phyloP scores from a whole-genome alignment of 1,139 yeast species.

The Yamadazyma atmosphaerica region DNA sequence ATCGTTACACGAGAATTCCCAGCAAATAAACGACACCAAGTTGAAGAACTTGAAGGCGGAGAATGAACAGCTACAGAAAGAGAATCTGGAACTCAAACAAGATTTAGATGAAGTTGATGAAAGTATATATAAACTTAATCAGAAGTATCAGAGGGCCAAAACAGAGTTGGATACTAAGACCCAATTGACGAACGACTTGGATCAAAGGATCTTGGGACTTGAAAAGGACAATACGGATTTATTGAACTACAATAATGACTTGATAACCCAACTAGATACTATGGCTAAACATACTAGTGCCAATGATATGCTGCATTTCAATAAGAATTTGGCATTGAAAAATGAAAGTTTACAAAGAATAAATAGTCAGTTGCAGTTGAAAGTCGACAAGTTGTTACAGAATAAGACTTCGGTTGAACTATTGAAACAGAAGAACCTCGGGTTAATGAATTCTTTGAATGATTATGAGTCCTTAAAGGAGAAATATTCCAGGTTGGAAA shows the following conservation, averaged over 20 bases:
- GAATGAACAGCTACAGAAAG: slow-evolving; percentile 18
- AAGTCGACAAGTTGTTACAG: slow-evolving; percentile 35
- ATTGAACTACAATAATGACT: slow-evolving; percentile 42
- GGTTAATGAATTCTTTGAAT: slow-evolving; percentile 36
- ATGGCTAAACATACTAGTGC: slow-evolving; percentile 12
- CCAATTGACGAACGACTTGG: slow-evolving; percentile 30
- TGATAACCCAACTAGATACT: slow-evolving; percentile 44
- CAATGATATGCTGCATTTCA: slow-evolving; percentile 18
- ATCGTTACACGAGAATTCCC: slow-evolving; percentile 47
- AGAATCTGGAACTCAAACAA: slow-evolving; percentile 16
- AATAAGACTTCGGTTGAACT: slow-evolving; percentile 41
- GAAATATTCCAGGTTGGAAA: slow-evolving; percentile 49
- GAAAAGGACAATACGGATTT: slow-evolving; percentile 23
- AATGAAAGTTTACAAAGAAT: slow-evolving; percentile 31
- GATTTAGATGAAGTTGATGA: slow-evolving; percentile 27
- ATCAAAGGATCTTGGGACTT: slow-evolving; percentile 22
- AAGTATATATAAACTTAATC: slow-evolving; percentile 16
- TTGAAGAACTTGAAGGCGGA: slow-evolving; percentile 38
- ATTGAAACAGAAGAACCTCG: slow-evolving; percentile 37
- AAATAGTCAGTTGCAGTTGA: slow-evolving; percentile 29
- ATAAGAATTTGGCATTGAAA: slow-evolving; percentile 28
- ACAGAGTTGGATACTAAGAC: slow-evolving; percentile 32
- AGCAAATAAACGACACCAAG: slow-evolving; percentile 42
- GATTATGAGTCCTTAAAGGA: slow-evolving; percentile 46
- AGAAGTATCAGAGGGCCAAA: slow-evolving; percentile 29